phyloP scores from a whole-genome alignment of 257 asterid genomes.

The Solanum pennellii region DNA sequence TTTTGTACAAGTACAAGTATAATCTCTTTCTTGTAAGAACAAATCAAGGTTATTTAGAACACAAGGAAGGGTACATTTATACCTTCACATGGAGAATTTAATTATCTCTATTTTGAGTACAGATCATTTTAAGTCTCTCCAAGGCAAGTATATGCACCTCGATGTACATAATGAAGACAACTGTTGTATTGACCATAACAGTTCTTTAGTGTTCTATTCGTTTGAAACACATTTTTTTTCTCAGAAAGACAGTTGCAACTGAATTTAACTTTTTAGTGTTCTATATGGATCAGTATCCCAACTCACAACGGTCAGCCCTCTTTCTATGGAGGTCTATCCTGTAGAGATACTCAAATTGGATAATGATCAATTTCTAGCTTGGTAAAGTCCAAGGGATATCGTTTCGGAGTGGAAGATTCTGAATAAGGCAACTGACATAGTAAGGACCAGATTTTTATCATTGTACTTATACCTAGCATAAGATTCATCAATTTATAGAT shows the following conservation, averaged over 20 bases:
- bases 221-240: neutral
- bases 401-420: neutral
- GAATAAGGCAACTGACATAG: neutral
- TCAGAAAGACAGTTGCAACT: neutral
- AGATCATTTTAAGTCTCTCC: neutral
- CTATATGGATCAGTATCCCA: neutral
- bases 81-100: neutral
- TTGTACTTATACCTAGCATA: neutral
- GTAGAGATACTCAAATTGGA: neutral
- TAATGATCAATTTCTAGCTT: neutral
- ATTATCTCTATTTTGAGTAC: neutral
- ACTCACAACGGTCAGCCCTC: neutral
- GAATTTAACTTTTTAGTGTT: neutral
- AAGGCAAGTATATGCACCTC: neutral
- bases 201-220: neutral
- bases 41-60: conserved; percentile 3
- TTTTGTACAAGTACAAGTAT: neutral
- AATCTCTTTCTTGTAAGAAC: neutral
- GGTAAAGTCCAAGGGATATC: neutral
- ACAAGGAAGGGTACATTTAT: neutral
- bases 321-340: neutral
- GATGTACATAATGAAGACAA: neutral
- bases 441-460: neutral
- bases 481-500: neutral
- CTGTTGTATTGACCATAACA: neutral